Evolutionary conservation across 106 monocot genomes (phyloP).

Genomic region (Xerophyta viscosa): DNA sequence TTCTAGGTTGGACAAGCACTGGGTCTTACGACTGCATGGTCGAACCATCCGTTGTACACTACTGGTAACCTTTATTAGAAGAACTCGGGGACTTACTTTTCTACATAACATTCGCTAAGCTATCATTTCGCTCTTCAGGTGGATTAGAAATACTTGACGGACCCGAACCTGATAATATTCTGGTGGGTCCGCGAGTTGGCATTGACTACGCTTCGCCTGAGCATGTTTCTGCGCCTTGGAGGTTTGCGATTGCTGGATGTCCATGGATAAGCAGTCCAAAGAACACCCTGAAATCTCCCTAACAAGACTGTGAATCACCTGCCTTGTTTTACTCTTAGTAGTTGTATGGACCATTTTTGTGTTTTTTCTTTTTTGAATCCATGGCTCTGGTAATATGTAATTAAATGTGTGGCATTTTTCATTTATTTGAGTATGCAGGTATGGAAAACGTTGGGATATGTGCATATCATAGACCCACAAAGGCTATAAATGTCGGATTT

Average conservation of each 20-base stretch:
- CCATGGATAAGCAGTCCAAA: constrained; percentile 87
- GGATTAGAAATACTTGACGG: constrained; percentile 78
- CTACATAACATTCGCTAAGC: background rate
- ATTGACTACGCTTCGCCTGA: constrained; percentile 78
- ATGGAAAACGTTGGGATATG: too few species aligned
- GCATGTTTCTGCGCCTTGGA: constrained; percentile 79
- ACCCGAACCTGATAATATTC: constrained; percentile 46
- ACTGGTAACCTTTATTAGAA: constrained; percentile 62
- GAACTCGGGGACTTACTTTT: too few species aligned
- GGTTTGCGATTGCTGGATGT: constrained; percentile 69
- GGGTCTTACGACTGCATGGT: constrained; percentile 76
- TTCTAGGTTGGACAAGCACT: constrained; percentile 85
- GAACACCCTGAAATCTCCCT: constrained; percentile 43
- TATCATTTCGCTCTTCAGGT: constrained; percentile 24
- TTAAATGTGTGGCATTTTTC: too few species aligned
- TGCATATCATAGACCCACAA: too few species aligned
- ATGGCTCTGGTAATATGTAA: too few species aligned
- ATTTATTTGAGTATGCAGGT: too few species aligned
- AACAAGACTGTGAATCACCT: too few species aligned
- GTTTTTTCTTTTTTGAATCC: too few species aligned
- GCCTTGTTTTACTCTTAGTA: too few species aligned
- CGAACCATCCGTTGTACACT: constrained; percentile 72
- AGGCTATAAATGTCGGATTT: too few species aligned
- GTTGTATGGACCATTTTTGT: too few species aligned
- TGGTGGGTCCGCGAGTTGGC: constrained; percentile 79